Evolutionary conservation across 345 rosid genomes (phyloP).

Genomic region (Barbarea vulgaris): DNA sequence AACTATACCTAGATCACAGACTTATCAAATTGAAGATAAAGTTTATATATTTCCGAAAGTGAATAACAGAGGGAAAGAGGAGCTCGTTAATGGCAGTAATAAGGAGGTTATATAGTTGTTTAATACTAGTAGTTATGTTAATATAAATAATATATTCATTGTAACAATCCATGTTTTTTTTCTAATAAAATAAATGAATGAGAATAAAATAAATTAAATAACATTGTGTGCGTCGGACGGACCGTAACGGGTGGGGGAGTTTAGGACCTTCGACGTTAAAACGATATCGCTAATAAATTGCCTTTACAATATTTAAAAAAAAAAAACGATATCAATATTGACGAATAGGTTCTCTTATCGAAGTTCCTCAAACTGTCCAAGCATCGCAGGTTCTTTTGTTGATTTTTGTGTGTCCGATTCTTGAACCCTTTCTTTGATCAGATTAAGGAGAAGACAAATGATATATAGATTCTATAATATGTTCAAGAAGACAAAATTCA

Average conservation of each 20-base stretch:
- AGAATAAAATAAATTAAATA: background rate
- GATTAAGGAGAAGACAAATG: background rate
- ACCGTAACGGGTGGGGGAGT: too few relatives aligned
- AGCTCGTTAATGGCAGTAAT: conserved; percentile 36
- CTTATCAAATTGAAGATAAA: conserved; percentile 9
- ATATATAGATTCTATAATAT: background rate
- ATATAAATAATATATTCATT: too few relatives aligned
- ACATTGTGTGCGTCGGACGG: background rate
- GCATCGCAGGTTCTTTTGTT: conserved; percentile 19
- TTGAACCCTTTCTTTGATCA: background rate
- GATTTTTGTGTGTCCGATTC: background rate
- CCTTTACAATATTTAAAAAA: too few relatives aligned
- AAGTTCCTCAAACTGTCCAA: background rate
- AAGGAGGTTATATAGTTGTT: conserved; percentile 37
- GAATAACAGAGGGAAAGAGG: conserved; percentile 26
- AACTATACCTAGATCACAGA: conserved; percentile 18
- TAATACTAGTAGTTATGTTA: too few relatives aligned
- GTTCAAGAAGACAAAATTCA: background rate
- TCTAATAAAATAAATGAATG: too few relatives aligned
- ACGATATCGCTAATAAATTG: conserved; percentile 11
- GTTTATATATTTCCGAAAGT: conserved; percentile 22
- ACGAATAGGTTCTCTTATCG: conserved; percentile 6
- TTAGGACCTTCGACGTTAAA: conserved; percentile 45
- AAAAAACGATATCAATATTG: too few relatives aligned
- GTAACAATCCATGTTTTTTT: conserved; percentile 40